These are phyloP conservation scores for Neostapfia colusana DNA, from an alignment of 176 grass and related monocot species.

Conservation along the genomic window DNA sequence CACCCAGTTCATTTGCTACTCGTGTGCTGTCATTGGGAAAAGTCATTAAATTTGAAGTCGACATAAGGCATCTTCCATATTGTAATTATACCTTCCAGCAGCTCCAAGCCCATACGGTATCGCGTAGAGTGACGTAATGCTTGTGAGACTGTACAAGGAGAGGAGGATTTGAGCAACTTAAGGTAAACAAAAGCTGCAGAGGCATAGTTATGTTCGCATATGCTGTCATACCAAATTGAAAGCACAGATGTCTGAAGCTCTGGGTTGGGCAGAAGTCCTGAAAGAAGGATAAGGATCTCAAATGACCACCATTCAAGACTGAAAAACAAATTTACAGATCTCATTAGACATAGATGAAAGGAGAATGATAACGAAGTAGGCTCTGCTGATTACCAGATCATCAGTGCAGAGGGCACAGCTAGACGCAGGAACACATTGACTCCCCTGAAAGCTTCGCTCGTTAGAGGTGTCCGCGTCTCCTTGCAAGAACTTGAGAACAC, in stretches of 20 bases:
- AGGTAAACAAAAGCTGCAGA: background rate
- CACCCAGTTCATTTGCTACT: slow-evolving; percentile 88
- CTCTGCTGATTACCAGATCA: slow-evolving; percentile 60
- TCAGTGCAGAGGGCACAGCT: slow-evolving; percentile 76
- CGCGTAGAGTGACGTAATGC: slow-evolving; percentile 54
- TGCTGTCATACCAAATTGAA: slow-evolving; percentile 66
- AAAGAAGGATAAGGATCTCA: slow-evolving; percentile 81
- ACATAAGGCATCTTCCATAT: background rate
- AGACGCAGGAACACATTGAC: slow-evolving; percentile 60
- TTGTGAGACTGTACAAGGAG: slow-evolving; percentile 63
- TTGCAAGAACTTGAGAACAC: slow-evolving; percentile 57
- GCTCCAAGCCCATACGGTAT: slow-evolving; percentile 72
- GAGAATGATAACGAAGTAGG: background rate
- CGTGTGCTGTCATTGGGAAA: slow-evolving; percentile 55
- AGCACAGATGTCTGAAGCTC: slow-evolving; percentile 85
- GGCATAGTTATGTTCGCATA: slow-evolving; percentile 8
- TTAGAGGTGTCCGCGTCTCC: slow-evolving; percentile 43
- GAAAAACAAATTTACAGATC: background rate
- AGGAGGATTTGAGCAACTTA: background rate
- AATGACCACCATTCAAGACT: slow-evolving; percentile 96
- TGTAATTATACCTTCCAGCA: slow-evolving; percentile 63
- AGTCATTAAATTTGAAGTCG: background rate
- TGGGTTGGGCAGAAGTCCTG: slow-evolving; percentile 77
- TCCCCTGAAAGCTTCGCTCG: slow-evolving; percentile 55
- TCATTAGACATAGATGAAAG: background rate